Evolutionary conservation across 1,284 basidiomycete species (phyloP).

Genomic region (Austropuccinia psidii): DNA sequence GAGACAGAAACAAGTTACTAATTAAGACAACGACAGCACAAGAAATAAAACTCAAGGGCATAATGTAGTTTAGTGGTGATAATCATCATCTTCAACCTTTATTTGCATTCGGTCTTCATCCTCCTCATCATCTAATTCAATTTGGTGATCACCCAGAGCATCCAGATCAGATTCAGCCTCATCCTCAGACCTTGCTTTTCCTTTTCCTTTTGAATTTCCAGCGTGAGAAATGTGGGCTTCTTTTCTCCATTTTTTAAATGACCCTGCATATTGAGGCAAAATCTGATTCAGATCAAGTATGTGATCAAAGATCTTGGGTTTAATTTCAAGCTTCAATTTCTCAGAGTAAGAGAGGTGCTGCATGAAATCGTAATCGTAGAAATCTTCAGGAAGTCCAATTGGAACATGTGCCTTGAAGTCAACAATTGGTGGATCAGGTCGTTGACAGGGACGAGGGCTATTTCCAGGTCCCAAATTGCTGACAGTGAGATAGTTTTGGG

Average conservation of each 20-base stretch:
- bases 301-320: neutral
- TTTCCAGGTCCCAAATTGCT: neutral
- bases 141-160: too few species aligned
- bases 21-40: too few species aligned
- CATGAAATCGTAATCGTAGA: neutral
- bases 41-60: too few species aligned
- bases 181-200: neutral
- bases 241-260: neutral
- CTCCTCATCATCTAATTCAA: neutral
- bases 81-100: conserved; percentile 9
- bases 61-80: too few species aligned
- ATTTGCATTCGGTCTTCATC: neutral
- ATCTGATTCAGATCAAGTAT: neutral
- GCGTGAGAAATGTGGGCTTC: neutral
- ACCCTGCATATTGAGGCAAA: neutral
- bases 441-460: neutral
- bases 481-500: neutral
- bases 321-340: neutral
- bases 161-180: neutral
- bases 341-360: neutral
- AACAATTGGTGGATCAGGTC: neutral
- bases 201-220: neutral
- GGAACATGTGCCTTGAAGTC: neutral
- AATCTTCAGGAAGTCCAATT: conserved; percentile 21
- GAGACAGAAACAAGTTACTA: too few species aligned